These are phyloP conservation scores for Pestalotiopsis sp. DNA, from an alignment of 2,329 filamentous ascomycete species.

Conservation along the genomic window DNA sequence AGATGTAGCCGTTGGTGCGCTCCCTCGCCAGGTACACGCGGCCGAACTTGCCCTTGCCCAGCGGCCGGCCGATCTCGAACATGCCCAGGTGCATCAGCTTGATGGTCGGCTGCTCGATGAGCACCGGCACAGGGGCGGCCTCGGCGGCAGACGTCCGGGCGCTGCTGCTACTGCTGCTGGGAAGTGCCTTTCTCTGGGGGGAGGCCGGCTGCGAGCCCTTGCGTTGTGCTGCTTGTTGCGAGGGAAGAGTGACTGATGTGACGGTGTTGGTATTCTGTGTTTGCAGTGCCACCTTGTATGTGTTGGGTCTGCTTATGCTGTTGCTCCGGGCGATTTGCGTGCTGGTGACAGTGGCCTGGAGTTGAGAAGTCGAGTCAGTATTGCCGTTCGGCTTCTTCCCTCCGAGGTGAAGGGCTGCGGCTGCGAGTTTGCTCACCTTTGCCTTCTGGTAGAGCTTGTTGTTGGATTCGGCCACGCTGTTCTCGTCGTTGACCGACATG, in stretches of 20 bases:
- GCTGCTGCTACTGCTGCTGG: conserved; percentile 34
- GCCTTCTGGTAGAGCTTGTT: conserved; percentile 66
- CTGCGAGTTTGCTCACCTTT: conserved; percentile 67
- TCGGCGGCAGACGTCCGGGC: conserved; percentile 42
- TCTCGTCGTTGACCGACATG: conserved; percentile 88
- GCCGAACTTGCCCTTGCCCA: conserved; percentile 87
- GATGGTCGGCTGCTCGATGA: conserved; percentile 58
- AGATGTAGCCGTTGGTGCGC: conserved; percentile 77
- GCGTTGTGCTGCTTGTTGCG: conserved; percentile 60
- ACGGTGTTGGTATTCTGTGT: conserved; percentile 70
- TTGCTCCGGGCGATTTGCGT: conserved; percentile 52
- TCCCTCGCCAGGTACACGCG: conserved; percentile 85
- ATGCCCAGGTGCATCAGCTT: conserved; percentile 85
- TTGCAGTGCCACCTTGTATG: conserved; percentile 84
- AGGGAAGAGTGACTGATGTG: conserved; percentile 67
- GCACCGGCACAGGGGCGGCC: conserved; percentile 29
- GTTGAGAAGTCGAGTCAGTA: conserved; percentile 15
- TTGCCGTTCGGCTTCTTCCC: conserved; percentile 29
- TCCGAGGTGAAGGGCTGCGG: conserved; percentile 35
- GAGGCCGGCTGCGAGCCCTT: conserved; percentile 49
- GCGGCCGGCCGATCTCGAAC: conserved; percentile 88
- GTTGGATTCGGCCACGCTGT: conserved; percentile 60
- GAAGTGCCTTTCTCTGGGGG: conserved; percentile 52
- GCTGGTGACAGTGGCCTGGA: conserved; percentile 44
- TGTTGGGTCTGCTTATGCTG: conserved; percentile 70